Evolutionary conservation across 2,329 filamentous ascomycete species (phyloP).

Genomic region (Xylariaceae sp.): DNA sequence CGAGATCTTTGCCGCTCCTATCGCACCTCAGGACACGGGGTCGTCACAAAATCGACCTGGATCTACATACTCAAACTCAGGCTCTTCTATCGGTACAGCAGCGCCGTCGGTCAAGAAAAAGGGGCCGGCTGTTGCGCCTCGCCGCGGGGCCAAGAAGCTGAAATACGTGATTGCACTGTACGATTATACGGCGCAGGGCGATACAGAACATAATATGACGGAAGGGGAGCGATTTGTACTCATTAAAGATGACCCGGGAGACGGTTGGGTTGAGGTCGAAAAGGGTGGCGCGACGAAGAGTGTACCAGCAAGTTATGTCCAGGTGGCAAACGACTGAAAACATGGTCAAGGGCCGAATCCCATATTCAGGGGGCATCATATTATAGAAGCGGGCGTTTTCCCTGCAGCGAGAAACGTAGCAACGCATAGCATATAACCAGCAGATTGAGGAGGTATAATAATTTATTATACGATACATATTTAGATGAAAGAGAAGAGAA

Average conservation of each 20-base stretch:
- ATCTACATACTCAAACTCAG: slow-evolving; percentile 75
- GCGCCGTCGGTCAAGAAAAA: slow-evolving; percentile 65
- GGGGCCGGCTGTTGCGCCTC: slow-evolving; percentile 85
- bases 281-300: slow-evolving; percentile 81
- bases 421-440: slow-evolving; percentile 12
- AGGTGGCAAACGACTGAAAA: slow-evolving; percentile 43
- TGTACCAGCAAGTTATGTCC: slow-evolving; percentile 91
- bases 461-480: slow-evolving; percentile 11
- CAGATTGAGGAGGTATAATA: slow-evolving; percentile 1
- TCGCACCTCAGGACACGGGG: slow-evolving; percentile 44
- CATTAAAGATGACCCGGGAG: slow-evolving; percentile 79
- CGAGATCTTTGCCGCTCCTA: slow-evolving; percentile 55
- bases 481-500: slow-evolving; percentile 6
- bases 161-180: slow-evolving; percentile 92
- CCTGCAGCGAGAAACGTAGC: slow-evolving; percentile 2
- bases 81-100: slow-evolving; percentile 56
- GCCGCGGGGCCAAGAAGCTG: slow-evolving; percentile 86
- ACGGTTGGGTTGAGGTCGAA: slow-evolving; percentile 97
- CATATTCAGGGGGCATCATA: slow-evolving; percentile 2
- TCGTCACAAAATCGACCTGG: slow-evolving; percentile 54
- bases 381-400: not conserved
- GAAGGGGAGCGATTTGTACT: slow-evolving; percentile 92
- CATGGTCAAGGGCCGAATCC: not conserved
- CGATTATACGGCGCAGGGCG: slow-evolving; percentile 80
- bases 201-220: slow-evolving; percentile 81